Evolutionary conservation across 2,329 filamentous ascomycete species (phyloP).

Genomic region (Hypoxylon sp.): DNA sequence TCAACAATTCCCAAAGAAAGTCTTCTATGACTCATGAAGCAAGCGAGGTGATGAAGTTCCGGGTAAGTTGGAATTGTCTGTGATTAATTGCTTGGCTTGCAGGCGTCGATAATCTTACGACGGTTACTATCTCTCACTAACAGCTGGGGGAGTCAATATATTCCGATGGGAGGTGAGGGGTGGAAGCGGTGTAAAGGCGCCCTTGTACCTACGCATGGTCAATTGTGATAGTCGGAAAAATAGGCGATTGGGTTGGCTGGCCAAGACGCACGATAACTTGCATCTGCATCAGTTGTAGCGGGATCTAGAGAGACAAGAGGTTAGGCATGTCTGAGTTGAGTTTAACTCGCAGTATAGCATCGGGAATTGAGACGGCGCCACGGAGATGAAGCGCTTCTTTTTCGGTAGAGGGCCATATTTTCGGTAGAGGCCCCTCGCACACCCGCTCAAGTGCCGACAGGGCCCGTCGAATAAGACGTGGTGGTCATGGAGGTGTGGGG

Average conservation of each 20-base stretch:
- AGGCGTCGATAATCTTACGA: slow-evolving; percentile 27
- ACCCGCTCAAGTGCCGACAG: slow-evolving; percentile 48
- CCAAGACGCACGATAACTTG: slow-evolving; percentile 23
- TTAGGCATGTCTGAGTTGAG: slow-evolving; percentile 27
- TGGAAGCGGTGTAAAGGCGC: slow-evolving; percentile 14
- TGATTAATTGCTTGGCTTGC: slow-evolving; percentile 24
- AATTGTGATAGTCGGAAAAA: slow-evolving; percentile 33
- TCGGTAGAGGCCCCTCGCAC: slow-evolving; percentile 22
- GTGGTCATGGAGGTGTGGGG: slow-evolving; percentile 43
- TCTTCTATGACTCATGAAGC: slow-evolving; percentile 19
- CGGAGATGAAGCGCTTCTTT: slow-evolving; percentile 15
- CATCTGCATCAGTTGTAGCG: slow-evolving; percentile 7
- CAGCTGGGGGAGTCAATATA: slow-evolving; percentile 17
- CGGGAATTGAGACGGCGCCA: slow-evolving; percentile 17
- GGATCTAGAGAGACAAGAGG: slow-evolving; percentile 23
- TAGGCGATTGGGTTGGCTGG: slow-evolving; percentile 14
- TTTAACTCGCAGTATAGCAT: slow-evolving; percentile 22
- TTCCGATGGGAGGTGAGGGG: slow-evolving; percentile 20
- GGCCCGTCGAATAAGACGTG: slow-evolving; percentile 40
- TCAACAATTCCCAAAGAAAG: slow-evolving; percentile 9
- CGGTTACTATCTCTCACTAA: slow-evolving; percentile 13
- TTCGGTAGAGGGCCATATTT: neutral
- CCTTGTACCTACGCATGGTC: slow-evolving; percentile 7
- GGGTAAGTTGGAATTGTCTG: slow-evolving; percentile 12
- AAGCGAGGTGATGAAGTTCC: slow-evolving; percentile 17